phyloP scores from a whole-genome alignment of 2,329 filamentous ascomycete genomes.

The Cladophialophora immunda region DNA sequence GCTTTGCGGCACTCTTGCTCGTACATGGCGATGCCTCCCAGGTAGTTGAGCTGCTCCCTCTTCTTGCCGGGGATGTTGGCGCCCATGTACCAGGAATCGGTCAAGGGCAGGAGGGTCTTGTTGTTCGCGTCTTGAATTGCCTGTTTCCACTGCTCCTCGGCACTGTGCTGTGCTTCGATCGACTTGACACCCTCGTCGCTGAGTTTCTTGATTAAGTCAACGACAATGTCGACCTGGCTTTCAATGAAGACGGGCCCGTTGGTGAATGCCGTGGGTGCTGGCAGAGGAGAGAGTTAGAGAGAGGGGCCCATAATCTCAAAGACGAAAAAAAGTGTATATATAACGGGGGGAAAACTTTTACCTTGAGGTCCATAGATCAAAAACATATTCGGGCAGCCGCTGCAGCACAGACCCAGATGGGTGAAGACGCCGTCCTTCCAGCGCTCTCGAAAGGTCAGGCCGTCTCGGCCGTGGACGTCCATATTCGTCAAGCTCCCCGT shows the following conservation, averaged over 20 bases:
- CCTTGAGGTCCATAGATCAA: constrained; percentile 64
- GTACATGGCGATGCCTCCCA: constrained; percentile 27
- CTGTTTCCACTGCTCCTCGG: constrained; percentile 38
- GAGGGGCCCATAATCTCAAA: too few relatives aligned
- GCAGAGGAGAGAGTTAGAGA: too few relatives aligned
- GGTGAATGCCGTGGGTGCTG: constrained; percentile 56
- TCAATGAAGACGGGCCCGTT: constrained; percentile 62
- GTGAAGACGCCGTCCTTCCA: constrained; percentile 50
- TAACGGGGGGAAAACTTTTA: constrained; percentile 2
- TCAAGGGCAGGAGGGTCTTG: constrained; percentile 61
- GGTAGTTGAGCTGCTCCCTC: constrained; percentile 56
- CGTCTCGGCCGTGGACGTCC: constrained; percentile 47
- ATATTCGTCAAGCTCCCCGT: constrained; percentile 52
- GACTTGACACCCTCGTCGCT: neutral
- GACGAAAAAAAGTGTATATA: neutral
- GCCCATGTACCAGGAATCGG: constrained; percentile 64
- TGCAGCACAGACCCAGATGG: constrained; percentile 53
- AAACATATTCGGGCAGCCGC: constrained; percentile 59
- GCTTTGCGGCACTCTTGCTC: constrained; percentile 13
- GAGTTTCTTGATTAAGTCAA: constrained; percentile 14
- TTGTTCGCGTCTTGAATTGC: constrained; percentile 47
- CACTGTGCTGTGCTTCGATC: constrained; percentile 1
- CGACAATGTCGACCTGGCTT: constrained; percentile 62
- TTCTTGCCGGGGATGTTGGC: constrained; percentile 62
- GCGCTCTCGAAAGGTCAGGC: constrained; percentile 45